Percentiles rank a stretch among this genome's conserved stretches.
Conservation (phyloP, 1,284 basidiomycete species). For the Cutaneotrichosporon dermatis region DNA sequence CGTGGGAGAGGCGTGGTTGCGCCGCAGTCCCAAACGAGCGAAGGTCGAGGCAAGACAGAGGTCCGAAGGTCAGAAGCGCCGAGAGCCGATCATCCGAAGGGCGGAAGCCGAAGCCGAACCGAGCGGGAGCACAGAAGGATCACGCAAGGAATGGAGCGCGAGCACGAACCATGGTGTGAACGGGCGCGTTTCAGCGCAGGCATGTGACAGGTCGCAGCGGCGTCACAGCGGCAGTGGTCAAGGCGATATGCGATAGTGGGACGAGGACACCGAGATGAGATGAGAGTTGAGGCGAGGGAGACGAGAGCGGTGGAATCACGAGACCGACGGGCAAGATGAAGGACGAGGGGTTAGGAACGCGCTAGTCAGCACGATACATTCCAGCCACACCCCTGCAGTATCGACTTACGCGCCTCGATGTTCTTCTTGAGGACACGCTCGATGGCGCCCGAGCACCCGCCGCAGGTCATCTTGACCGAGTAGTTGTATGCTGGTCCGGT, state of each 20-base stretch:
- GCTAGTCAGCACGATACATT: not conserved
- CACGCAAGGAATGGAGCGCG: no score
- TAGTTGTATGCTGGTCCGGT: slow-evolving; percentile 43
- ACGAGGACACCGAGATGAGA: no score
- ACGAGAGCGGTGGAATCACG: no score
- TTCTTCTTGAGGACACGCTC: slow-evolving; percentile 47
- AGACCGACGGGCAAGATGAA: no score
- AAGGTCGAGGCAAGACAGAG: not conserved
- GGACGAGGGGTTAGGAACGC: not conserved
- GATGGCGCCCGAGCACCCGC: slow-evolving; percentile 48
- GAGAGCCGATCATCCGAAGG: not conserved
- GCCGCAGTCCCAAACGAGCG: not conserved
- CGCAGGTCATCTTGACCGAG: slow-evolving; percentile 49
- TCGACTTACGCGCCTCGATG: slow-evolving; percentile 40
- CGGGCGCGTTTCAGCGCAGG: no score
- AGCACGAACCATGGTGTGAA: no score
- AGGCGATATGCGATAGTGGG: no score
- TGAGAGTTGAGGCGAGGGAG: no score
- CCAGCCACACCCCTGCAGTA: not conserved
- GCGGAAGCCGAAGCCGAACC: not conserved
- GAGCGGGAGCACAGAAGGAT: no score
- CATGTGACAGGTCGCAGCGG: no score
- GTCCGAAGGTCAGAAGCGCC: not conserved
- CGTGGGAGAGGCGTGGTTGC: no score
- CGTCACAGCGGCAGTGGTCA: no score